Base-by-base conservation (phyloP, 2,329 filamentous ascomycete species). In the Fusarium pseudograminearum region DNA sequence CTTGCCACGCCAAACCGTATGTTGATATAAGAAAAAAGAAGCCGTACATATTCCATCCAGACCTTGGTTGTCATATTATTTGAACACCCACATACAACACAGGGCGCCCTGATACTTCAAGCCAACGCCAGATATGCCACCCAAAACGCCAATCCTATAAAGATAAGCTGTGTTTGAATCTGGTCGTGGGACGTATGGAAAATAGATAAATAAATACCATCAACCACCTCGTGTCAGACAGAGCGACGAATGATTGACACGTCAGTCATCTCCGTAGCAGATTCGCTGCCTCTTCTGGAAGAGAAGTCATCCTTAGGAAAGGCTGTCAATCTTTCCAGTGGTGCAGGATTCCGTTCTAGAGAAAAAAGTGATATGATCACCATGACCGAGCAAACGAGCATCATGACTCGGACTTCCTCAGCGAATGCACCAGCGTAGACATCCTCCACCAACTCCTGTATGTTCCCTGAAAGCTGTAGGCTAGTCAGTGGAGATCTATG, bases 371-470 rank as follows among this genome's bases (percentile, higher is more conserved):
- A 83, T 12, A 80, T 76, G 28, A 83, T 58, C 9, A 85, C 75
- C 73, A 84, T 84, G 45, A 77, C 76, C 7, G 78, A 80, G 33
- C 82, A 80, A 18, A 83, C 71, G 28, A 81, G 78, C 46, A 83
- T 79, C 80, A 86, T 83, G 47, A 86, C 75, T 56, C 80, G 81
- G 38, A 83, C 80, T 62, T 86, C 81, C 30, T 80, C 78, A 2
- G 78, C 78, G 70, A 86, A 86, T 3, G 84, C 83, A 3, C 69
- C 74, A 0, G 83, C 80, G 57, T 86, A 86, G 10, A 83, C 80
- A 16, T 76, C 71, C 53, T 78, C 80, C 26, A 85, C 77, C 11
- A 77, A 62, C 3, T 76, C 70, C 44, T 79, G 78, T 16, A 80
- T 69, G 2, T 78, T 72, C 0, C 64, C 52, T 1, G 80, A 74